phyloP scores from a whole-genome alignment of 2,329 filamentous ascomycete genomes.

The Aspergillus sp. region DNA sequence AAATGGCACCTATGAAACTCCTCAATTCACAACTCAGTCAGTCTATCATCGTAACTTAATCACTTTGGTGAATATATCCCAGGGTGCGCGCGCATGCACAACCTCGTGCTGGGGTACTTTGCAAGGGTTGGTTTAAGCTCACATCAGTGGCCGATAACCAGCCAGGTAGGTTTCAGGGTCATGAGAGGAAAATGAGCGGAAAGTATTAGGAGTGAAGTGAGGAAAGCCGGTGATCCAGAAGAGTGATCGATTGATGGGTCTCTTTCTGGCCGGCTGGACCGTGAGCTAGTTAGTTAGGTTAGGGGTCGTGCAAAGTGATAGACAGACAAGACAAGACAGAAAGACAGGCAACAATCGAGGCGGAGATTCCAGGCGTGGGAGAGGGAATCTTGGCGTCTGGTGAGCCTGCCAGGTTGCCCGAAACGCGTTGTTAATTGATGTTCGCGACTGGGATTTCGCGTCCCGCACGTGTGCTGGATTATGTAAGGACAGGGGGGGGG shows the following conservation, averaged over 20 bases:
- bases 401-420: constrained; percentile 7
- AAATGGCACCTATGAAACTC: background rate
- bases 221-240: too few relatives aligned
- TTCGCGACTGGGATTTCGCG: constrained; percentile 19
- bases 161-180: background rate
- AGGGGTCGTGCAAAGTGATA: background rate
- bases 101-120: background rate
- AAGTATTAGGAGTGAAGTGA: too few relatives aligned
- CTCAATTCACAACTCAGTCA: background rate
- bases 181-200: background rate
- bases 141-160: background rate
- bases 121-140: background rate
- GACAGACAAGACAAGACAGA: background rate
- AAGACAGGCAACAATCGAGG: background rate
- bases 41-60: too few relatives aligned
- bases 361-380: background rate
- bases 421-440: constrained; percentile 29
- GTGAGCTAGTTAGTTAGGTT: too few relatives aligned
- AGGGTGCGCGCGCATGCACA: background rate
- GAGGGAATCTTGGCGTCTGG: constrained; percentile 1
- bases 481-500: constrained; percentile 16
- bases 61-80: background rate
- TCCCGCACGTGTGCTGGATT: constrained; percentile 16
- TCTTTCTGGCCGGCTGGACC: background rate
- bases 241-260: background rate